phyloP scores from a whole-genome alignment of 2,329 filamentous ascomycete species.

The Cladosporium sp. region DNA sequence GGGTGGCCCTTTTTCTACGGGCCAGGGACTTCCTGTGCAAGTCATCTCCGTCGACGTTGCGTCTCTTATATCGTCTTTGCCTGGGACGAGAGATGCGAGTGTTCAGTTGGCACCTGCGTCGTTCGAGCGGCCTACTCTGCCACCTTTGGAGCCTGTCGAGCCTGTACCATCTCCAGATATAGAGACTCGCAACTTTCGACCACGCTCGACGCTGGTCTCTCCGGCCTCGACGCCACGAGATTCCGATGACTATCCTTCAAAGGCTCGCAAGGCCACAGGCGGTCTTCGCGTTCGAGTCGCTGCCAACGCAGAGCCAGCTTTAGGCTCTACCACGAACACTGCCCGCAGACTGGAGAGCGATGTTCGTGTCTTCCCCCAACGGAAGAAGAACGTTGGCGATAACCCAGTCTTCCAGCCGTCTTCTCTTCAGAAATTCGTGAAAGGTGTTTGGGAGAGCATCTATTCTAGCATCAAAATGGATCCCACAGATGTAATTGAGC shows the following conservation, averaged over 20 bases:
- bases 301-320: constrained; percentile 10
- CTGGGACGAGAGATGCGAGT: not conserved
- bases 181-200: constrained; percentile 8
- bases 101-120: not conserved
- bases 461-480: constrained; percentile 41
- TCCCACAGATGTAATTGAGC: constrained; percentile 33
- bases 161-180: not conserved
- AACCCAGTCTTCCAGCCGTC: constrained; percentile 44
- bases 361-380: constrained; percentile 22
- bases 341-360: constrained; percentile 21
- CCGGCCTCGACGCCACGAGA: constrained; percentile 1
- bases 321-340: constrained; percentile 8
- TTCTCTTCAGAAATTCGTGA: constrained; percentile 46
- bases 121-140: not conserved
- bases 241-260: constrained; percentile 36
- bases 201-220: not conserved
- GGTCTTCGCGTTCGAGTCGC: constrained; percentile 26
- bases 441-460: constrained; percentile 49
- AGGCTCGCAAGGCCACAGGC: constrained; percentile 32
- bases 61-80: not conserved
- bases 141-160: not conserved
- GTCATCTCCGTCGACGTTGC: constrained; percentile 5
- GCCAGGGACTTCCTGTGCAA: not conserved
- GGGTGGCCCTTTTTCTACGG: not conserved
- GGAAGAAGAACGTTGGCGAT: constrained; percentile 28